A percentile compares a stretch with the other conserved stretches of the same genome.
Evolutionary conservation across 73 alveolate genomes (phyloP).

Genomic region (Tetrahymena thermophila): DNA sequence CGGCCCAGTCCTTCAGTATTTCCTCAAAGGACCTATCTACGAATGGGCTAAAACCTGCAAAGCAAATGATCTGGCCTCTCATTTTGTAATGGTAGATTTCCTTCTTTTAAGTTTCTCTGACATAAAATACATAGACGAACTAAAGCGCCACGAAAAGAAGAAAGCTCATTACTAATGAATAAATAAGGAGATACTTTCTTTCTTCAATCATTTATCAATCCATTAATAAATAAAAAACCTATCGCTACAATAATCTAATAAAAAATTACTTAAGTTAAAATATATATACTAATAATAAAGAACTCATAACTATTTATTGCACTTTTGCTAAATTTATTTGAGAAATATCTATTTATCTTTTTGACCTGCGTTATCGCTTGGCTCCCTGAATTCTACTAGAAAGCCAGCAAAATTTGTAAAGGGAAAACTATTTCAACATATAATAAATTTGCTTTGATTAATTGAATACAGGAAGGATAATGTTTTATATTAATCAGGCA

Average conservation of each 20-base stretch:
- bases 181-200: too few relatives aligned
- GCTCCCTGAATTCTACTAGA: neutral
- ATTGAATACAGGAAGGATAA: neutral
- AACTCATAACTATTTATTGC: neutral
- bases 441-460: neutral
- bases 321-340: neutral
- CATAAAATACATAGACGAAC: neutral
- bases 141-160: neutral
- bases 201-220: too few relatives aligned
- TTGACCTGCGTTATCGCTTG: neutral
- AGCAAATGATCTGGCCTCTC: neutral
- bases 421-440: neutral
- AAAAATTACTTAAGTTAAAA: neutral
- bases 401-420: neutral
- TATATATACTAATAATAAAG: neutral
- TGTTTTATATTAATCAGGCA: neutral
- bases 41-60: neutral
- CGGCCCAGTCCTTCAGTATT: neutral
- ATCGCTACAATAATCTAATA: neutral
- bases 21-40: neutral
- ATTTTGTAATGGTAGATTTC: neutral
- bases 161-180: neutral
- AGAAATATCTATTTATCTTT: neutral
- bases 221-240: neutral
- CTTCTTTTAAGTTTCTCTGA: neutral